phyloP scores from a whole-genome alignment of 495 filamentous ascomycete species.

The Entonaema liquescens region DNA sequence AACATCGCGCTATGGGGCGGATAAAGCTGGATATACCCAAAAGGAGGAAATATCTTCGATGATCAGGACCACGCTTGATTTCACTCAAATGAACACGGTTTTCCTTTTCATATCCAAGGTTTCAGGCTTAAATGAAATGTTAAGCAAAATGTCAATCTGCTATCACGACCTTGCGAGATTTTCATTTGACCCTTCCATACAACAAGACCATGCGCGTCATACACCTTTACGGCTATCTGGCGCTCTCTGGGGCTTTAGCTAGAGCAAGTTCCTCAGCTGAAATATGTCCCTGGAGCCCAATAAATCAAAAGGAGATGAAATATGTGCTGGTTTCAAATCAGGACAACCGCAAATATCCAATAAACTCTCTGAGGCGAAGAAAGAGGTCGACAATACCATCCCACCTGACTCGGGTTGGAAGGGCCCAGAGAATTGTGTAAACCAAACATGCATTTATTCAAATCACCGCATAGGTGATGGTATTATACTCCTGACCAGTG shows the following conservation, averaged over 20 bases:
- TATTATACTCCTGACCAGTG: slow-evolving; percentile 46
- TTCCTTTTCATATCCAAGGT: neutral
- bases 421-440: slow-evolving; percentile 50
- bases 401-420: slow-evolving; percentile 37
- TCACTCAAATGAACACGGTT: neutral
- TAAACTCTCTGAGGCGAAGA: neutral
- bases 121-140: neutral
- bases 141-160: neutral
- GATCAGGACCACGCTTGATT: neutral
- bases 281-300: slow-evolving; percentile 21
- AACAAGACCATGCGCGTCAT: slow-evolving; percentile 20
- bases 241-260: neutral
- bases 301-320: neutral
- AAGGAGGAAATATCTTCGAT: neutral
- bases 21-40: slow-evolving; percentile 4
- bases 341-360: neutral
- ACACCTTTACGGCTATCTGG: neutral
- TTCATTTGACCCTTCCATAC: neutral
- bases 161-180: neutral
- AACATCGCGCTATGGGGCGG: neutral
- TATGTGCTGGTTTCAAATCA: neutral
- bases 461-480: slow-evolving; percentile 44
- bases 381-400: neutral
- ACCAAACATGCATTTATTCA: slow-evolving; percentile 49
- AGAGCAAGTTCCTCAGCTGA: neutral